A percentile compares a stretch with the other conserved stretches of the same genome.
These are phyloP conservation scores for Geosmithia flava DNA, from an alignment of 2,329 filamentous ascomycete genomes.

Conservation along the genomic window DNA sequence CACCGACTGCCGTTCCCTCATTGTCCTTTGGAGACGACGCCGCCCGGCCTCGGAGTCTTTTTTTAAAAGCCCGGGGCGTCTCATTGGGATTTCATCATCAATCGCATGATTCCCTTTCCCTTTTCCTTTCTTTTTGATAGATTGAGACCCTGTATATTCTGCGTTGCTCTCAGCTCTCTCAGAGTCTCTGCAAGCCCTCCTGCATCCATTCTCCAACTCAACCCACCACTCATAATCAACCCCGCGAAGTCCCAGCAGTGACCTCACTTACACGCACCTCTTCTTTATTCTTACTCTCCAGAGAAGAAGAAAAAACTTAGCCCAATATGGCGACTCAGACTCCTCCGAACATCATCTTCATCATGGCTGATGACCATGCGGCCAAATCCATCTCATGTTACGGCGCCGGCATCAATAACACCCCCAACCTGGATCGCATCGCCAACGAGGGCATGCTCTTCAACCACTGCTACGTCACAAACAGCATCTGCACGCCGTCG, in stretches of 20 bases:
- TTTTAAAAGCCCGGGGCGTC: not conserved
- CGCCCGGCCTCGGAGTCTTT: not conserved
- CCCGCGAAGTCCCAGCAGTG: not conserved
- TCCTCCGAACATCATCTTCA: constrained; percentile 26
- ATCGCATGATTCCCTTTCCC: no score
- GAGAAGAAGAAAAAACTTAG: not conserved
- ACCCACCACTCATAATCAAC: not conserved
- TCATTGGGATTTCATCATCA: no score
- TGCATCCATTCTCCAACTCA: not conserved
- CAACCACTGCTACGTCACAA: constrained; percentile 42
- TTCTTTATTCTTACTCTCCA: not conserved
- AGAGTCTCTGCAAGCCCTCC: no score
- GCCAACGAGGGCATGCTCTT: constrained; percentile 36
- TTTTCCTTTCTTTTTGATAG: no score
- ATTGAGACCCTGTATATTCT: no score
- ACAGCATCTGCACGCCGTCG: constrained; percentile 38
- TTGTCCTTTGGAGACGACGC: not conserved
- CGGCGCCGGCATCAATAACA: constrained; percentile 36
- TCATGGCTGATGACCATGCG: constrained; percentile 43
- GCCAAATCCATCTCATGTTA: constrained; percentile 35
- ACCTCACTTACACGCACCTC: not conserved
- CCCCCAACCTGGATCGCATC: constrained; percentile 36
- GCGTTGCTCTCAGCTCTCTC: no score
- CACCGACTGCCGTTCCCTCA: not conserved
- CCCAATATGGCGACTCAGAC: not conserved